phyloP scores from a whole-genome alignment of 2,329 filamentous ascomycete genomes.

The Cryoendolithus antarcticus region DNA sequence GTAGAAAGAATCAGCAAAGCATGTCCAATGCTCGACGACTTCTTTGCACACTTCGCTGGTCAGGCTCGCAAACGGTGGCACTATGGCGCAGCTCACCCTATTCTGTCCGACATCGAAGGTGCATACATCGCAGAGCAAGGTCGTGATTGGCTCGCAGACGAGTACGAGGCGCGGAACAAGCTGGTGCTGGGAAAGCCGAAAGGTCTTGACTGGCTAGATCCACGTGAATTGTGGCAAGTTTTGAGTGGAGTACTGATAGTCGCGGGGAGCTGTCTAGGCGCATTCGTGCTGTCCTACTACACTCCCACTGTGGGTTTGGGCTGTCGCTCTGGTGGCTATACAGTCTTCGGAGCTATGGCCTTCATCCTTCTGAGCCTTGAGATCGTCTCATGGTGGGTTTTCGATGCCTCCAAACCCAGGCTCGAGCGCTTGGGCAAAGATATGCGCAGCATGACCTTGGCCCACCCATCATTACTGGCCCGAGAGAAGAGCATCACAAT shows the following conservation, averaged over 20 bases:
- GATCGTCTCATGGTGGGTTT: slow-evolving; percentile 25
- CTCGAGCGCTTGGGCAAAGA: slow-evolving; percentile 1
- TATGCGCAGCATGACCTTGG: neutral
- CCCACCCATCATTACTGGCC: neutral
- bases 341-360: slow-evolving; percentile 26
- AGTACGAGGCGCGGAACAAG: slow-evolving; percentile 20
- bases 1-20: slow-evolving; percentile 17
- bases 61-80: slow-evolving; percentile 27
- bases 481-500: too few species aligned
- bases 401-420: slow-evolving; percentile 8
- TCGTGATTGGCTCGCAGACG: slow-evolving; percentile 27
- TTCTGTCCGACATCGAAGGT: slow-evolving; percentile 30
- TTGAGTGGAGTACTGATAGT: slow-evolving; percentile 26
- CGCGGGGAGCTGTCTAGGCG: slow-evolving; percentile 23
- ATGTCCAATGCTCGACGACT: slow-evolving; percentile 18
- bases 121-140: slow-evolving; percentile 28
- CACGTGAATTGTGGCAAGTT: slow-evolving; percentile 33
- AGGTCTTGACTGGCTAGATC: slow-evolving; percentile 30
- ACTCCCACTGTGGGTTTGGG: slow-evolving; percentile 36
- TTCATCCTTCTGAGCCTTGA: slow-evolving; percentile 26
- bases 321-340: slow-evolving; percentile 28
- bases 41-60: slow-evolving; percentile 31
- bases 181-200: slow-evolving; percentile 24
- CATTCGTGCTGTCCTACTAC: slow-evolving; percentile 31
- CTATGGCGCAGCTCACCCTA: slow-evolving; percentile 29